Conservation (phyloP, 2,329 filamentous ascomycete genomes). For the Emergomyces pasteurianus region DNA sequence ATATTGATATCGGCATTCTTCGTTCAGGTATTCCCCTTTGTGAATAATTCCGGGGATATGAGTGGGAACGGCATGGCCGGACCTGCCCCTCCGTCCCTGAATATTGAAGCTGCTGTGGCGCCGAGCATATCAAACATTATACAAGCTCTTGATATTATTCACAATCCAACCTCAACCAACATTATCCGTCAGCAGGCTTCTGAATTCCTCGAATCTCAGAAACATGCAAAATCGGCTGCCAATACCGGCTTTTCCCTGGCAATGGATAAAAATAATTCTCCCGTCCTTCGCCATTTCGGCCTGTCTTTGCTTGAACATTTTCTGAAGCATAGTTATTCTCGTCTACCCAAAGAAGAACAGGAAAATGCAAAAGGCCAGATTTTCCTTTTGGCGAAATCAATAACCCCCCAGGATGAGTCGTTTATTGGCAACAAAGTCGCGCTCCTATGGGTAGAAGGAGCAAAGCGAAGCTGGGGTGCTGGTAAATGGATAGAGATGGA, state of each 20-base stretch:
- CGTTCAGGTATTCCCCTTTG: background rate
- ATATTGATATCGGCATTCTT: background rate
- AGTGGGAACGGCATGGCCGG: conserved; percentile 5
- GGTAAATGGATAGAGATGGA: conserved; percentile 91
- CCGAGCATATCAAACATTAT: conserved; percentile 49
- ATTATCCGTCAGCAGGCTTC: conserved; percentile 72
- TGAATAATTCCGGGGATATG: background rate
- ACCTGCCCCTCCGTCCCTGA: background rate
- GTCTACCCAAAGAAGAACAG: conserved; percentile 58
- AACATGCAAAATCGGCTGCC: conserved; percentile 65
- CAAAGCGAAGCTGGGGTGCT: conserved; percentile 82
- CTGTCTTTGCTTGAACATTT: conserved; percentile 83
- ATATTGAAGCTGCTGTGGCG: conserved; percentile 3
- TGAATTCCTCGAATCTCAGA: conserved; percentile 73
- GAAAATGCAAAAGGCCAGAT: conserved; percentile 62
- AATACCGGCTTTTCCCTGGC: conserved; percentile 77
- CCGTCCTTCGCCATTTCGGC: conserved; percentile 84
- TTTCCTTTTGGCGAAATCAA: conserved; percentile 60
- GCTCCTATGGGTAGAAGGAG: conserved; percentile 87
- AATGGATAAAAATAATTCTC: conserved; percentile 58
- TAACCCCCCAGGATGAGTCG: conserved; percentile 59
- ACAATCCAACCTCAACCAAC: conserved; percentile 70
- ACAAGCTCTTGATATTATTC: conserved; percentile 76
- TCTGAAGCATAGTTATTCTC: conserved; percentile 72
- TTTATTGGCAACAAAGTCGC: conserved; percentile 91